phyloP scores from a whole-genome alignment of 2,329 filamentous ascomycete genomes.

The Metarhizium anisopliae region DNA sequence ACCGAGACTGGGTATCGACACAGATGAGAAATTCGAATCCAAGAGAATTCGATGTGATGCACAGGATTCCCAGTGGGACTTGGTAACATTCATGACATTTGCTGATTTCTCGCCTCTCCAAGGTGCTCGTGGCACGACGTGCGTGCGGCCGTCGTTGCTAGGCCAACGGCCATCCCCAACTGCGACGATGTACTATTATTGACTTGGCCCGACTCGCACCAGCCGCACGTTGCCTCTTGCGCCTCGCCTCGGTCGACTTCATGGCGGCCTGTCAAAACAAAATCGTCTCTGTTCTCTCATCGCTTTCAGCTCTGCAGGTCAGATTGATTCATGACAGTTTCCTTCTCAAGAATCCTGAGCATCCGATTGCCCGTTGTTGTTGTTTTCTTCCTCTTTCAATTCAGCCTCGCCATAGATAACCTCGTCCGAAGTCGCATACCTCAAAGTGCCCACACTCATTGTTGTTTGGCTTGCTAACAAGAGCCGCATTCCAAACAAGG shows the following conservation, averaged over 20 bases:
- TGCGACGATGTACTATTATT: neutral
- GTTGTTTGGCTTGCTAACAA: neutral
- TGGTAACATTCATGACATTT: too few species aligned
- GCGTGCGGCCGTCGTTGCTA: neutral
- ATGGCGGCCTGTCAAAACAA: neutral
- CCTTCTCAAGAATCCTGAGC: too few species aligned
- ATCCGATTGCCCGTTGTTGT: too few species aligned
- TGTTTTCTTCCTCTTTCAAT: neutral
- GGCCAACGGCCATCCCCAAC: neutral
- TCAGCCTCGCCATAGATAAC: neutral
- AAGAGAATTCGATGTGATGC: too few species aligned
- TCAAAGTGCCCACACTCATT: neutral
- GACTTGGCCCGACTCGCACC: neutral
- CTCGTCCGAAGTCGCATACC: neutral
- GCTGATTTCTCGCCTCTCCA: too few species aligned
- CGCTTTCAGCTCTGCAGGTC: conserved; percentile 2
- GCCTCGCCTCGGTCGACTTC: neutral
- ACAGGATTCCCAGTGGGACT: too few species aligned
- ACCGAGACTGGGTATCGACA: too few species aligned
- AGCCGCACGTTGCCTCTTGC: neutral
- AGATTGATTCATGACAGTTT: neutral
- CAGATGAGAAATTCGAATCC: too few species aligned
- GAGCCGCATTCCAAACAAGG: conserved; percentile 18
- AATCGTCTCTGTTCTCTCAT: neutral
- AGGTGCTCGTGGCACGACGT: too few species aligned